Evolutionary conservation across 768 basidiomycete genomes (phyloP), one percentile per base, ranked within the genome.

Genomic region (Amanita exitialis): DNA sequence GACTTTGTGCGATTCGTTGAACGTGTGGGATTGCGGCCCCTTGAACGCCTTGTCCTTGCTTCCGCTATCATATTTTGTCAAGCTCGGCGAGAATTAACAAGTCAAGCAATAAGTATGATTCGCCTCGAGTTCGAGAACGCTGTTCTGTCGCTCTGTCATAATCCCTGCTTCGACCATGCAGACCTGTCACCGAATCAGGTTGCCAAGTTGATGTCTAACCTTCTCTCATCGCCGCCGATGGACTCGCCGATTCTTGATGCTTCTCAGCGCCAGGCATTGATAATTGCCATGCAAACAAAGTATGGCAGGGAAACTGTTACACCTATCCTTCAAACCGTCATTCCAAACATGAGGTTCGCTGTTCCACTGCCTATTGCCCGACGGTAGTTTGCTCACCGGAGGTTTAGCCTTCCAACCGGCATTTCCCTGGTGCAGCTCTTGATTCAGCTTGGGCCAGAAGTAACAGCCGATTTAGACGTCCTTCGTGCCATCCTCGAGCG

Each of bases 1-100:
- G 89, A 91, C 74, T 75, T 94, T 46, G 68, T 78, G 53, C 80
- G 87, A 69, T 92, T 92, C 60, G 76, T 78, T 54, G 87, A 92
- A 72, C 82, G 90, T 53, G 72, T 90, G 36, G 86, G 86, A 47
- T 74, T 93, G 41, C 78, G 83, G 41, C 79, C 90, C 16, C 77
- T 92, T 51, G 90, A 92, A 66, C 76, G 80, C 46, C 71, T 93
- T 52, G 78, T 93, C 32, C 75, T 92, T 20, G 81, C 83, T 28
- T 79, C 87, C 18, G 80, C 88, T 46, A 77, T 92, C 55, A 73
- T 85, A 52, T 79, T 83, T 34, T 73, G 78, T 45, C 75, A 81
- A 34, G 72, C 67, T 53, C 69, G 69, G 47, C 75, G 73, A 59
- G 78, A 79, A 71, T 77, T 65, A 64, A 78, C 63, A 68, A 77